Base-by-base conservation (phyloP, 495 filamentous ascomycete species). In the Penicillium bovifimosum region DNA sequence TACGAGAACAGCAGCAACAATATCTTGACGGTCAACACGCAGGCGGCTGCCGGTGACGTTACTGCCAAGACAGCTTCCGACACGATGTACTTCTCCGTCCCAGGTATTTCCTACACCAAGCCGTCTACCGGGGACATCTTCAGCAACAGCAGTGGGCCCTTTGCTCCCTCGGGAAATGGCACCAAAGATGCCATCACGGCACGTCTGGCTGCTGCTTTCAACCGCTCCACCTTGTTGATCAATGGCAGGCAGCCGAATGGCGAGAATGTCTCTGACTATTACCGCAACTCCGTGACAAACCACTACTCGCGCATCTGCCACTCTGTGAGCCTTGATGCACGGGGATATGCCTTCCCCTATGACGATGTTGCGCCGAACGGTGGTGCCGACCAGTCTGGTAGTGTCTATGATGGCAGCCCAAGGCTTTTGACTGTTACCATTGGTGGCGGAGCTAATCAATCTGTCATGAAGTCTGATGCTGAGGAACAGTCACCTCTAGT, bases 291-390 rank as follows among this genome's bases (percentile, higher is more conserved):
- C 5, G 67, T 80, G 32, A 89, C 87, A 20, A 91, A 91, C 55
- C 85, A 90, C 64, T 91, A 88, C 59, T 68, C 83, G 14, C 65
- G 83, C 11, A 77, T 90, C 50, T 76, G 85, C 49, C 87, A 91
- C 67, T 72, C 63, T 24, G 76, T 75, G 34, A 84, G 82, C 54
- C 54, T 80, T 6, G 84, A 85, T 66, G 73, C 77, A 3, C 68
- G 76, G 11, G 87, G 87, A 2, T 91, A 90, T 69, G 84, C 86
- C 2, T 90, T 90, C 59, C 86, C 87, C 0, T 91, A 89, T 60
- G 86, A 91, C 61, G 87, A 91, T 65, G 87, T 90, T 4, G 75
- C 76, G 17, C 77, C 84, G 1, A 66, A 67, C 14, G 77, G 75
- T 45, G 79, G 74, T 0, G 55, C 63, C 11, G 83, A 88, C 66